These are phyloP conservation scores for Sungouiella blattae DNA, from an alignment of 805 yeast genomes.

Conservation along the genomic window DNA sequence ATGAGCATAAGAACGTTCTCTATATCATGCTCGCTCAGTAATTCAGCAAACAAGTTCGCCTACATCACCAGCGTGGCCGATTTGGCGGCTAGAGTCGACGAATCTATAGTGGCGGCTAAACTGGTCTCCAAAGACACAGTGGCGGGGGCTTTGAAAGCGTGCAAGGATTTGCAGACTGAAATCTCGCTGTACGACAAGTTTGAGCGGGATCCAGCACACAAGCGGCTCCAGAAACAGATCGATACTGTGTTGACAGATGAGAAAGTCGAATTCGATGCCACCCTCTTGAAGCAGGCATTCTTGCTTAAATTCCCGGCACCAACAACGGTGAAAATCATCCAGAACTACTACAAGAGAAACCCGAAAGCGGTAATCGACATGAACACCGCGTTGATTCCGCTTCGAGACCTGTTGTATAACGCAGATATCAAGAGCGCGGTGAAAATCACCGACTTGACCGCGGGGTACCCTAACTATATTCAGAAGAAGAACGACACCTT, in stretches of 20 bases:
- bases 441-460: slow-evolving; percentile 55
- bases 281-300: slow-evolving; percentile 26
- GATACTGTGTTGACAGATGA: slow-evolving; percentile 19
- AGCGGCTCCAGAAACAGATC: slow-evolving; percentile 18
- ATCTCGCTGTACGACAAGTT: slow-evolving; percentile 21
- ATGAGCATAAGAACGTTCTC: too few relatives aligned
- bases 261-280: slow-evolving; percentile 18
- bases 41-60: slow-evolving; percentile 9
- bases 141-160: slow-evolving; percentile 21
- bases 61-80: slow-evolving; percentile 12
- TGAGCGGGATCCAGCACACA: slow-evolving; percentile 20
- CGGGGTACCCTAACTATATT: slow-evolving; percentile 53
- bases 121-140: slow-evolving; percentile 4
- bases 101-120: slow-evolving; percentile 1
- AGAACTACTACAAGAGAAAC: slow-evolving; percentile 22
- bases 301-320: slow-evolving; percentile 30
- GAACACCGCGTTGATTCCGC: slow-evolving; percentile 55
- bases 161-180: slow-evolving; percentile 18
- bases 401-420: slow-evolving; percentile 54
- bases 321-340: slow-evolving; percentile 26
- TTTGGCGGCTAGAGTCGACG: slow-evolving; percentile 9
- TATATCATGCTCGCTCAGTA: too few relatives aligned
- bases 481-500: slow-evolving; percentile 27
- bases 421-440: slow-evolving; percentile 58
- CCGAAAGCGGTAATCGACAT: slow-evolving; percentile 29